These are phyloP conservation scores for Pichia deserticola DNA, from an alignment of 805 yeast species.

Conservation along the genomic window DNA sequence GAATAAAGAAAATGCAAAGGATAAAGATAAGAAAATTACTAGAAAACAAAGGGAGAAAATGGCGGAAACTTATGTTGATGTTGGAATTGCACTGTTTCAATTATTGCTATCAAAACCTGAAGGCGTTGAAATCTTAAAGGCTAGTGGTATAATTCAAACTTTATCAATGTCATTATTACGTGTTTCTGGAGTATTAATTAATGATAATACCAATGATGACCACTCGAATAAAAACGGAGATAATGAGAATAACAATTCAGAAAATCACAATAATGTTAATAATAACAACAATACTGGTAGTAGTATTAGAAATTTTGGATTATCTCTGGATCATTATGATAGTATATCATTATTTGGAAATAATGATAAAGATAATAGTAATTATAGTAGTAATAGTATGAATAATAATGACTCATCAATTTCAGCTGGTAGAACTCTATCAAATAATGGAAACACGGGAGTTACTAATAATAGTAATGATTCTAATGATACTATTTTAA, in stretches of 20 bases:
- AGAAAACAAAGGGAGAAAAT: conserved; percentile 12
- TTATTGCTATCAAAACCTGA: conserved; percentile 40
- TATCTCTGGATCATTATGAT: neutral
- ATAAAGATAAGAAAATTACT: neutral
- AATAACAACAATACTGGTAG: neutral
- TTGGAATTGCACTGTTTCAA: conserved; percentile 70
- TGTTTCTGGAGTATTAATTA: neutral
- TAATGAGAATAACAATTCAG: neutral
- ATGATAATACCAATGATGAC: neutral
- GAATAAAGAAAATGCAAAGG: neutral
- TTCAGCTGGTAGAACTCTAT: too few relatives aligned
- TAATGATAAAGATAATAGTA: neutral
- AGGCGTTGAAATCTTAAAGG: conserved; percentile 33
- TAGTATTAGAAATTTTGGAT: neutral
- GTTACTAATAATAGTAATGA: too few relatives aligned
- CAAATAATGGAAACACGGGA: too few relatives aligned
- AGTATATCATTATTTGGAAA: neutral
- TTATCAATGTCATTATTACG: neutral
- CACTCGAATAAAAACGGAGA: neutral
- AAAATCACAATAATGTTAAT: neutral
- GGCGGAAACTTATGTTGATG: conserved; percentile 51
- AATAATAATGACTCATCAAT: too few relatives aligned
- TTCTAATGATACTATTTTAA: too few relatives aligned
- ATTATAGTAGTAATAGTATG: neutral
- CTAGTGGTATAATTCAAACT: conserved; percentile 60